Percentiles rank a stretch among this genome's conserved stretches.
Evolutionary conservation across 352 stramenopile genomes (phyloP).

Genomic region (Pythium sukuiense): DNA sequence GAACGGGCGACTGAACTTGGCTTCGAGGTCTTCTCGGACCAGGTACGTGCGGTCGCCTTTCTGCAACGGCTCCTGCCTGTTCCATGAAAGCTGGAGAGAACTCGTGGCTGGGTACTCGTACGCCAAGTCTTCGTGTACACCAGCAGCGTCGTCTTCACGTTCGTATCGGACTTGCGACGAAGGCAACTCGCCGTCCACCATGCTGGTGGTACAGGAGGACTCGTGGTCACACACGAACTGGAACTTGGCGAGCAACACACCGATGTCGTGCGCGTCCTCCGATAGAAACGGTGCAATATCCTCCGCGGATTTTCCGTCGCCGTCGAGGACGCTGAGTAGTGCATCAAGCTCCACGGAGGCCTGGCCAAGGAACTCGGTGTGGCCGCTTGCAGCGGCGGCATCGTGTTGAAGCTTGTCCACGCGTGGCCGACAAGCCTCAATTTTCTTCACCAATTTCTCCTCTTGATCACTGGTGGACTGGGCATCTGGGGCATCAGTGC

Average conservation of each 20-base stretch:
- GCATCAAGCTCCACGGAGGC: background rate
- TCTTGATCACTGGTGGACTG: too few relatives aligned
- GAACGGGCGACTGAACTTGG: slow-evolving; percentile 6
- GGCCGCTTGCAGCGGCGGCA: too few relatives aligned
- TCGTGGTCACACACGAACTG: background rate
- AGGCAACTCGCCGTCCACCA: too few relatives aligned
- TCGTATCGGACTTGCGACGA: too few relatives aligned
- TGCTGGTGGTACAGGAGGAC: too few relatives aligned
- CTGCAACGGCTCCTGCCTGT: background rate
- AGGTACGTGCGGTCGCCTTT: background rate
- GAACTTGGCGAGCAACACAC: background rate
- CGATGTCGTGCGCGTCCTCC: background rate
- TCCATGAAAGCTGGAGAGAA: background rate
- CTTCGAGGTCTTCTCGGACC: background rate
- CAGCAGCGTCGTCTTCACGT: too few relatives aligned
- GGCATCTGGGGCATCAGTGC: too few relatives aligned
- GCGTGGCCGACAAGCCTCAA: too few relatives aligned
- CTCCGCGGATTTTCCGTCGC: background rate
- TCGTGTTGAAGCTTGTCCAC: too few relatives aligned
- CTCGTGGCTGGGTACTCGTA: background rate
- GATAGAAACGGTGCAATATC: background rate
- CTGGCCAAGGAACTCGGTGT: background rate
- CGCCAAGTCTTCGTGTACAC: background rate
- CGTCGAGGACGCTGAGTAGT: slow-evolving; percentile 3
- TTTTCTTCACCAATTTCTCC: too few relatives aligned